Percentiles rank a stretch among this genome's conserved stretches.
These are phyloP conservation scores for Verruconis gallopava DNA, from an alignment of 2,329 filamentous ascomycete species.

Conservation along the genomic window DNA sequence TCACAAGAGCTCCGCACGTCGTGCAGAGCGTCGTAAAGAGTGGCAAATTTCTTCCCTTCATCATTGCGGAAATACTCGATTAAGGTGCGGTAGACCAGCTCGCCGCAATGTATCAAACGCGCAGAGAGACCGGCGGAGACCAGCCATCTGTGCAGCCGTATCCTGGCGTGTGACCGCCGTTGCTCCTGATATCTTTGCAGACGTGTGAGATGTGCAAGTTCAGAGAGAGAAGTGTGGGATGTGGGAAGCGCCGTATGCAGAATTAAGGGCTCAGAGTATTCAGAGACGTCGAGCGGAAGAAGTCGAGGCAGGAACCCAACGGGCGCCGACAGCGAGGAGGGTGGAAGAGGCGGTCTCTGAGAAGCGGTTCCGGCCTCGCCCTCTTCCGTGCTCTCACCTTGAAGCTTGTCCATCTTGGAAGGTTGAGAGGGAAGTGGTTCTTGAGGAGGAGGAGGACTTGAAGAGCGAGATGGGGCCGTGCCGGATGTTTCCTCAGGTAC, in stretches of 20 bases:
- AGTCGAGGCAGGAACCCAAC: conserved; percentile 35
- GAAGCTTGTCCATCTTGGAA: background rate
- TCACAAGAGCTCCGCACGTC: conserved; percentile 69
- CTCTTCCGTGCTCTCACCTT: conserved; percentile 6
- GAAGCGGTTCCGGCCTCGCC: background rate
- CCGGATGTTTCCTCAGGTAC: conserved; percentile 18
- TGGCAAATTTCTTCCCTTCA: conserved; percentile 64
- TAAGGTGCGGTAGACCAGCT: conserved; percentile 60
- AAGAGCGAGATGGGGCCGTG: conserved; percentile 7
- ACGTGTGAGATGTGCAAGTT: conserved; percentile 65
- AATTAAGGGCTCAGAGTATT: conserved; percentile 50
- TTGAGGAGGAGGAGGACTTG: conserved; percentile 10
- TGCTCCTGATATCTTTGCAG: conserved; percentile 71
- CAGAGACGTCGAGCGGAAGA: conserved; percentile 52
- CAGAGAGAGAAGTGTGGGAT: conserved; percentile 58
- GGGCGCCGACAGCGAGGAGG: conserved; percentile 32
- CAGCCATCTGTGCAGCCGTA: conserved; percentile 60
- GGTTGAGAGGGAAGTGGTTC: conserved; percentile 8
- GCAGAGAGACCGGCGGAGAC: conserved; percentile 64
- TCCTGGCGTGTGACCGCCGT: conserved; percentile 59
- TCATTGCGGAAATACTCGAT: conserved; percentile 68
- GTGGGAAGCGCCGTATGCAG: conserved; percentile 40
- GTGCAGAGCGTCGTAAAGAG: conserved; percentile 63
- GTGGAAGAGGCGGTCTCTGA: conserved; percentile 9
- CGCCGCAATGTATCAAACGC: conserved; percentile 60